These are phyloP conservation scores for Liquidambar formosana DNA, from an alignment of 164 flowering plant species.

Conservation along the genomic window DNA sequence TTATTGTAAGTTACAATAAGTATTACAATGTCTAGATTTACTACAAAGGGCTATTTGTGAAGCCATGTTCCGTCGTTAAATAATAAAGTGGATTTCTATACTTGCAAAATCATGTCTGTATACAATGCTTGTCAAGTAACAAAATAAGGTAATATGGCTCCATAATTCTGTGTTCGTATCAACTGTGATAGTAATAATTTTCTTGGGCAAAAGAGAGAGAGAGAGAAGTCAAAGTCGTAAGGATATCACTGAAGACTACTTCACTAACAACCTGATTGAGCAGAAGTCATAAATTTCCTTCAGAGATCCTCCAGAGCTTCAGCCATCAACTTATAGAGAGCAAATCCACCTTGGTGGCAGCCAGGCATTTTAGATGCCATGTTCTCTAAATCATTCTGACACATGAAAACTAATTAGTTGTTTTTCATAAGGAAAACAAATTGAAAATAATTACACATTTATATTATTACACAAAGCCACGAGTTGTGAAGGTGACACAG, in stretches of 20 bases:
- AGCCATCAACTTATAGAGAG: conserved; percentile 74
- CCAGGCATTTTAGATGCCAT: conserved; percentile 89
- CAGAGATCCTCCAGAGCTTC: conserved; percentile 29
- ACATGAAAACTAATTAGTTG: conserved; percentile 7
- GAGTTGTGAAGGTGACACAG: not conserved
- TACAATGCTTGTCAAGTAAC: not conserved
- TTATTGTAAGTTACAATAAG: not conserved
- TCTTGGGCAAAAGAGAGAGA: not conserved
- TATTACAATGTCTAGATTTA: not conserved
- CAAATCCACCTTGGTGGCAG: conserved; percentile 91
- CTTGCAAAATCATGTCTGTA: not conserved
- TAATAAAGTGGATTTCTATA: not conserved
- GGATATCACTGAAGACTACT: not conserved
- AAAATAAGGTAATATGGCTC: not conserved
- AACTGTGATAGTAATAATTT: not conserved
- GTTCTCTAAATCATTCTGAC: conserved; percentile 62
- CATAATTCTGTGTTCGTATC: conserved; percentile 3
- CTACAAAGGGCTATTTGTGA: not conserved
- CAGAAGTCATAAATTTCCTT: conserved; percentile 14
- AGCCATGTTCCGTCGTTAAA: not conserved
- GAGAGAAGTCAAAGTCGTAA: not conserved
- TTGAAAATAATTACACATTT: not conserved
- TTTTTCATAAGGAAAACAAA: not conserved
- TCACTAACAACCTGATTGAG: not conserved
- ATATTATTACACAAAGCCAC: not conserved